A percentile compares a stretch with the other conserved stretches of the same genome.
These are phyloP conservation scores for Radiomyces spectabilis DNA, from an alignment of 192 early-diverging fungal species.

Conservation along the genomic window DNA sequence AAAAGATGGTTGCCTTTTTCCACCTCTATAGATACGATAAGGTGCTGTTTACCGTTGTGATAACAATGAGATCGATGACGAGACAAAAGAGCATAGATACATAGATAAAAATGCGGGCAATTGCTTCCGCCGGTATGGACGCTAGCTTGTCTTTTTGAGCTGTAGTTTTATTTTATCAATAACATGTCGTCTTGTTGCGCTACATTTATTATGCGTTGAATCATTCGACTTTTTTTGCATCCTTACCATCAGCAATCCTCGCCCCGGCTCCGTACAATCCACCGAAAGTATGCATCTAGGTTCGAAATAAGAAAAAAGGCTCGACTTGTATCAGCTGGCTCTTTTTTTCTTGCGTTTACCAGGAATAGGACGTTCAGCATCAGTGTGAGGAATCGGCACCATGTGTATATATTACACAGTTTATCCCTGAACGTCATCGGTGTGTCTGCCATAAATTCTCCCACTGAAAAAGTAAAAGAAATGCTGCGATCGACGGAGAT, in stretches of 20 bases:
- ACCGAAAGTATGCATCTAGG: constrained; percentile 9
- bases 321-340: too few relatives aligned
- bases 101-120: background rate
- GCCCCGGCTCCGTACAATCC: constrained; percentile 1
- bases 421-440: too few relatives aligned
- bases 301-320: background rate
- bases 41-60: constrained; percentile 9
- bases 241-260: background rate
- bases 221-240: background rate
- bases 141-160: background rate
- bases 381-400: too few relatives aligned
- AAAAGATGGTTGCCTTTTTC: background rate
- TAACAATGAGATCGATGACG: constrained; percentile 8
- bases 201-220: background rate
- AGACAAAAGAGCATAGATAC: constrained; percentile 8
- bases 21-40: background rate
- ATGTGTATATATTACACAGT: too few relatives aligned
- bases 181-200: background rate
- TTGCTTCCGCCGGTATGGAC: background rate
- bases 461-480: too few relatives aligned
- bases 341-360: too few relatives aligned
- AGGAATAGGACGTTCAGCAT: too few relatives aligned
- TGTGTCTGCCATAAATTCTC: too few relatives aligned
- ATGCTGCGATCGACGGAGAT: too few relatives aligned
- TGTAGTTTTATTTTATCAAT: background rate